Conservation (phyloP, 345 rosid species). For the Aquilaria yunnanensis region DNA sequence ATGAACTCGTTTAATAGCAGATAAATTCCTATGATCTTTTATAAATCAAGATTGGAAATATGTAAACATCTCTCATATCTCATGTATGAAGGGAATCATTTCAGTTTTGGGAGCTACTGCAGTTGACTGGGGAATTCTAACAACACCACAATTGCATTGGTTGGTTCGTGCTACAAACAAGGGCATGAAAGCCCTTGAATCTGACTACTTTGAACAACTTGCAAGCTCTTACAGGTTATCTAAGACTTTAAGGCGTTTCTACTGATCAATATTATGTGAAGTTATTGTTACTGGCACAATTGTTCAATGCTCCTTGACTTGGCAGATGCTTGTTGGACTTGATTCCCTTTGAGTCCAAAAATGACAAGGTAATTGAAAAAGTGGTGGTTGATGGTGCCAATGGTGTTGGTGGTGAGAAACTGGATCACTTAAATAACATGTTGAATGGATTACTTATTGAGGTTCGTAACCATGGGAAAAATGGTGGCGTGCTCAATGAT, state of each 20-base stretch:
- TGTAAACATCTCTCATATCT: slow-evolving; percentile 6
- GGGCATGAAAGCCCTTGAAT: slow-evolving; percentile 58
- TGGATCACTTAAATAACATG: slow-evolving; percentile 44
- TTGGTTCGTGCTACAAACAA: slow-evolving; percentile 86
- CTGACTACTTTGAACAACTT: slow-evolving; percentile 72
- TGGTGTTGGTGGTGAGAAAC: slow-evolving; percentile 88
- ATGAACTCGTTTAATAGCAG: not conserved
- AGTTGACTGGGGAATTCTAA: slow-evolving; percentile 67
- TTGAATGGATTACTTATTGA: slow-evolving; percentile 49
- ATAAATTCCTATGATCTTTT: too few species aligned
- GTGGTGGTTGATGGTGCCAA: slow-evolving; percentile 86
- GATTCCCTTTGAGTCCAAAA: slow-evolving; percentile 37
- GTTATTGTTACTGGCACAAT: slow-evolving; percentile 9
- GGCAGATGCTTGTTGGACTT: slow-evolving; percentile 57
- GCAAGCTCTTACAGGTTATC: slow-evolving; percentile 58
- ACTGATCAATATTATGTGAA: not conserved
- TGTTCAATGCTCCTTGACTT: not conserved
- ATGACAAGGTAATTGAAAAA: slow-evolving; percentile 22
- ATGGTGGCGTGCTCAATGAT: slow-evolving; percentile 75
- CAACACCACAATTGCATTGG: slow-evolving; percentile 96
- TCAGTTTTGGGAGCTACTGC: slow-evolving; percentile 59
- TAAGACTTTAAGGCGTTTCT: slow-evolving; percentile 1
- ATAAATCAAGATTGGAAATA: too few species aligned
- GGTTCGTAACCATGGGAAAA: slow-evolving; percentile 72
- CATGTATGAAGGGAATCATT: slow-evolving; percentile 46